Evolutionary conservation across 345 rosid genomes (phyloP), one percentile per base, ranked within the genome.

Genomic region (Combretum micranthum): DNA sequence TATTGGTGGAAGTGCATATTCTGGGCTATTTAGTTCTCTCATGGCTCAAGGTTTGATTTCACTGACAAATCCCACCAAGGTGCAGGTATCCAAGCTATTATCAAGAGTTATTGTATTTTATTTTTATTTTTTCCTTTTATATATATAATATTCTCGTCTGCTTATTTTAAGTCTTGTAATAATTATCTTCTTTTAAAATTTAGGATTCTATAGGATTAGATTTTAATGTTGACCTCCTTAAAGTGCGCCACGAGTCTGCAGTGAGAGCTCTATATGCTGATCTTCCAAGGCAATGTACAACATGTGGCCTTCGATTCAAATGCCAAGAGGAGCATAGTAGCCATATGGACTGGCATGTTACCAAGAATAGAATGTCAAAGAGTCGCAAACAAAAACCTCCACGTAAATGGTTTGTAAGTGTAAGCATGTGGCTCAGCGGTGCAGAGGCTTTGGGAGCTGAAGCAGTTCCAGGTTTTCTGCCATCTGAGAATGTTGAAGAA

Each of bases 331-430:
- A 87, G 62, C 99, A 94, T 67, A 87, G 99, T 57, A 80, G 75
- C 64, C 99, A 94, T 70, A 94, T 94, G 99, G 99, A 94, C 77
- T 94, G 99, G 99, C 97, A 94, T 80, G 99, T 94, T 67, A 94
- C 99, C 4, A 94, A 71, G 79, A 94, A 94, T 70, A 83, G 99
- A 55, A 87, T 74, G 95, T 84, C 96, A 37, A 94, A 84, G 82
- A 94, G 72, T 63, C 96, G 93, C 43, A 94, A 94, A 77, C 97
- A 94, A 76, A 94, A 84, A 9, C 76, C 90, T 70, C 87, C 97
- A 42, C 90, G 97, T 58, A 94, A 87, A 77, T 94, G 97, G 99
- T 94, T 94, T 80, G 99, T 94, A 48, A 84, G 86, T 75, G 73
- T 77, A 43, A 82, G 77, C 66, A 90, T 94, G 97, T 94, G 97